Percentiles rank a stretch among this genome's conserved stretches.
Evolutionary conservation across 2,329 filamentous ascomycete species (phyloP).

Genomic region (Botrytis squamosa): DNA sequence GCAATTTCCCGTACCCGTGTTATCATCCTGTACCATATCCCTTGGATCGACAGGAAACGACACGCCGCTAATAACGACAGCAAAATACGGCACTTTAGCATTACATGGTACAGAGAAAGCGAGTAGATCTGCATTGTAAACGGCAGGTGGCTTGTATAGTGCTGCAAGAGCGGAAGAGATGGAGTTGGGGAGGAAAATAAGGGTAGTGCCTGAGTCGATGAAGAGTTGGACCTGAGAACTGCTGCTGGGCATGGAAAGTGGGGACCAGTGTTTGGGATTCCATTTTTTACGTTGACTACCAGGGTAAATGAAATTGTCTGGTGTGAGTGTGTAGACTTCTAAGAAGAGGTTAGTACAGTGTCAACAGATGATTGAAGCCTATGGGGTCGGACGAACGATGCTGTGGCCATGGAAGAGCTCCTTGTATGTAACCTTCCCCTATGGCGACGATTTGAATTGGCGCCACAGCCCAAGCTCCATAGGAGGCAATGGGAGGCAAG

Average conservation of each 20-base stretch:
- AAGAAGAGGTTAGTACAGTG: background rate
- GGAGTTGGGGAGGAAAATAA: constrained; percentile 21
- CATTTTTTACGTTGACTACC: background rate
- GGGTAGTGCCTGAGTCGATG: constrained; percentile 26
- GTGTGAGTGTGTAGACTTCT: constrained; percentile 26
- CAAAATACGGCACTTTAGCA: constrained; percentile 24
- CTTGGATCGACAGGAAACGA: constrained; percentile 21
- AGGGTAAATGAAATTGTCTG: constrained; percentile 22
- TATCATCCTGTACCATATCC: constrained; percentile 27
- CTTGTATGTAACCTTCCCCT: constrained; percentile 13
- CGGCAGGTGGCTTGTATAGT: constrained; percentile 22
- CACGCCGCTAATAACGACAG: constrained; percentile 26
- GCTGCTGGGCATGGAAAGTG: background rate
- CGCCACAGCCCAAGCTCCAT: constrained; percentile 18
- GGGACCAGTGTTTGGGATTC: background rate
- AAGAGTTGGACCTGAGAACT: constrained; percentile 10
- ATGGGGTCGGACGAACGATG: background rate
- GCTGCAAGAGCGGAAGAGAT: constrained; percentile 22
- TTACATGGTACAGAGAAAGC: constrained; percentile 24
- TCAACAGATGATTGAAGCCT: background rate
- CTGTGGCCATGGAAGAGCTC: constrained; percentile 19
- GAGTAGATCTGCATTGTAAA: background rate
- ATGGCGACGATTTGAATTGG: constrained; percentile 25
- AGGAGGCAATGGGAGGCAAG: constrained; percentile 44
- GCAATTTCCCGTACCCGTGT: constrained; percentile 13